Conservation (phyloP, 345 rosid species). For the Citrus inodora region DNA sequence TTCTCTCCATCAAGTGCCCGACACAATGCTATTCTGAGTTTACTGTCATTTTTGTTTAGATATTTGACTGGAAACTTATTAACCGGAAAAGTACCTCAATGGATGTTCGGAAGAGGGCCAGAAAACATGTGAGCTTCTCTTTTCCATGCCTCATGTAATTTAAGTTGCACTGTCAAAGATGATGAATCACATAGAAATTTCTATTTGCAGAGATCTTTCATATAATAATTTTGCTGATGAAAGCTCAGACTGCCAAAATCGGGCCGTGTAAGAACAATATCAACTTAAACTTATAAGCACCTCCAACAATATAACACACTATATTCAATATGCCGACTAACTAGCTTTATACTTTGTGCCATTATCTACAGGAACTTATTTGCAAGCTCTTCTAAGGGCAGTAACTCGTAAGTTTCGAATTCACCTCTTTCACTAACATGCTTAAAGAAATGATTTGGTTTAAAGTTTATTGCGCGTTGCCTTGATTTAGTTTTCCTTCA, state of each 20-base stretch:
- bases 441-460: background rate
- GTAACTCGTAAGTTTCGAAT: conserved; percentile 20
- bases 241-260: conserved; percentile 2
- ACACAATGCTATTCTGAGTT: background rate
- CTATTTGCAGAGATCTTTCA: conserved; percentile 32
- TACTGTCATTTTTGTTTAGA: conserved; percentile 9
- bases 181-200: background rate
- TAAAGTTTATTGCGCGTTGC: background rate
- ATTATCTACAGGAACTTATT: conserved; percentile 37
- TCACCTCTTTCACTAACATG: background rate
- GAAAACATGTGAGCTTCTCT: conserved; percentile 3
- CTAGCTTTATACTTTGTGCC: background rate
- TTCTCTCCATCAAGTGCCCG: too few species aligned
- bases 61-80: conserved; percentile 39
- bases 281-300: background rate
- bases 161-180: background rate
- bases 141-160: background rate
- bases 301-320: background rate
- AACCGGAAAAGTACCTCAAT: conserved; percentile 24
- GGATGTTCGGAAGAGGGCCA: conserved; percentile 14
- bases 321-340: background rate
- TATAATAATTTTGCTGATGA: conserved; percentile 25
- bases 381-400: conserved; percentile 24
- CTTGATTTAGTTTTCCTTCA: background rate
- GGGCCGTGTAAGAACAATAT: conserved; percentile 18